Conservation (phyloP, 1,284 basidiomycete species). For the Sporisorium iseilematis-ciliati region DNA sequence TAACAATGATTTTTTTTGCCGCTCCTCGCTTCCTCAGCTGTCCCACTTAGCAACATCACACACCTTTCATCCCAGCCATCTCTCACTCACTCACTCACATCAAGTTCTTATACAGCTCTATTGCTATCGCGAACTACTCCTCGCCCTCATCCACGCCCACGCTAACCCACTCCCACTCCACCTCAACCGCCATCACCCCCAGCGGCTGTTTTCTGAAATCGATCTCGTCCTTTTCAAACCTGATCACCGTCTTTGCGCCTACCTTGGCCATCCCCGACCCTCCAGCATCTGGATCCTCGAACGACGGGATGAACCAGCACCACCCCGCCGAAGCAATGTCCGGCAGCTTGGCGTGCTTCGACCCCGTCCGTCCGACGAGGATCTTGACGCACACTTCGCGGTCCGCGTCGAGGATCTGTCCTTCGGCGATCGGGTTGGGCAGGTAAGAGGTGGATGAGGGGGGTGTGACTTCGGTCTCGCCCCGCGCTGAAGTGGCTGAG, state of each 20-base stretch:
- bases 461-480: slow-evolving; percentile 17
- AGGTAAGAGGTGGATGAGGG: slow-evolving; percentile 39
- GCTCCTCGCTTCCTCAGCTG: not conserved
- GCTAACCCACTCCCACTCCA: slow-evolving; percentile 67
- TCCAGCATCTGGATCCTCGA: slow-evolving; percentile 57
- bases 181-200: slow-evolving; percentile 60
- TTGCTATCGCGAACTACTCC: not conserved
- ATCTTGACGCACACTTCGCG: slow-evolving; percentile 67
- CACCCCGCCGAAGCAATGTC: slow-evolving; percentile 66
- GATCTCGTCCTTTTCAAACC: slow-evolving; percentile 61
- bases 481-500: not conserved
- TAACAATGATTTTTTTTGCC: slow-evolving; percentile 4
- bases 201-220: slow-evolving; percentile 69
- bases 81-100: too few species aligned
- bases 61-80: too few species aligned
- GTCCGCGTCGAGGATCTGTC: slow-evolving; percentile 62
- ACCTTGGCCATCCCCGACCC: slow-evolving; percentile 9
- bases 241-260: slow-evolving; percentile 28
- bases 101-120: too few species aligned
- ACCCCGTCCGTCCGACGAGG: slow-evolving; percentile 65
- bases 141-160: slow-evolving; percentile 30
- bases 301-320: slow-evolving; percentile 69
- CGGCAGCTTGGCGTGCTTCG: slow-evolving; percentile 64
- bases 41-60: too few species aligned
- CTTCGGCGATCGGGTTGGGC: slow-evolving; percentile 11